Conservation (phyloP, 1,139 yeast species). For the Debaryomyces nepalensis region DNA sequence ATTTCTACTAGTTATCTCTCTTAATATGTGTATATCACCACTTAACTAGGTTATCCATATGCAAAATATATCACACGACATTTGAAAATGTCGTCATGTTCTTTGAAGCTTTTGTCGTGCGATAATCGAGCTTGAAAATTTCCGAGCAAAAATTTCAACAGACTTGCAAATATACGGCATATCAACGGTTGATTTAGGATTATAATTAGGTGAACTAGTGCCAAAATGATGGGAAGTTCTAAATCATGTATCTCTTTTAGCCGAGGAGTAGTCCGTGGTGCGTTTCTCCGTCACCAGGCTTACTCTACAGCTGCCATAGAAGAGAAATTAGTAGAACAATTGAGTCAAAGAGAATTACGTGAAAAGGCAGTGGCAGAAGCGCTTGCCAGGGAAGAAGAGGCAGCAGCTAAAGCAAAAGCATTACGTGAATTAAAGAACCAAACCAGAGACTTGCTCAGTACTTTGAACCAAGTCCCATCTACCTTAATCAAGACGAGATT, state of each 20-base stretch:
- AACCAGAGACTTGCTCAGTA: constrained; percentile 32
- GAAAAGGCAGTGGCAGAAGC: constrained; percentile 51
- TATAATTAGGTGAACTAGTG: constrained; percentile 1
- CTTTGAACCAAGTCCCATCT: constrained; percentile 44
- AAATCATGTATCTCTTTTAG: background rate
- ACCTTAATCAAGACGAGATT: constrained; percentile 37
- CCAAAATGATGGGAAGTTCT: constrained; percentile 8
- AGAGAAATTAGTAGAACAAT: constrained; percentile 10
- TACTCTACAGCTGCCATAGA: constrained; percentile 14
- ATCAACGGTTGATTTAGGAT: background rate
- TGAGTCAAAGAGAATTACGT: constrained; percentile 39
- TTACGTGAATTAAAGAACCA: constrained; percentile 40
- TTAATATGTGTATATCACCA: no score
- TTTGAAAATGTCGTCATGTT: constrained; percentile 5
- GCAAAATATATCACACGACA: constrained; percentile 3
- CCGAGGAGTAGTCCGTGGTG: constrained; percentile 6
- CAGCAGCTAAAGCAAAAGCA: constrained; percentile 39
- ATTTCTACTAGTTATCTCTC: constrained; percentile 71
- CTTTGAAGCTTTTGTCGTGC: constrained; percentile 2
- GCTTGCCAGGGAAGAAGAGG: constrained; percentile 50
- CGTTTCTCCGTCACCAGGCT: constrained; percentile 2
- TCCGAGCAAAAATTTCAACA: constrained; percentile 10
- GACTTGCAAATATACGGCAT: background rate
- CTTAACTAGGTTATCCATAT: no score
- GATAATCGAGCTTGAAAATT: constrained; percentile 1